A percentile compares a stretch with the other conserved stretches of the same genome.
Conservation (phyloP, 169 alveolate species). For the Cryptosporidium meleagridis region DNA sequence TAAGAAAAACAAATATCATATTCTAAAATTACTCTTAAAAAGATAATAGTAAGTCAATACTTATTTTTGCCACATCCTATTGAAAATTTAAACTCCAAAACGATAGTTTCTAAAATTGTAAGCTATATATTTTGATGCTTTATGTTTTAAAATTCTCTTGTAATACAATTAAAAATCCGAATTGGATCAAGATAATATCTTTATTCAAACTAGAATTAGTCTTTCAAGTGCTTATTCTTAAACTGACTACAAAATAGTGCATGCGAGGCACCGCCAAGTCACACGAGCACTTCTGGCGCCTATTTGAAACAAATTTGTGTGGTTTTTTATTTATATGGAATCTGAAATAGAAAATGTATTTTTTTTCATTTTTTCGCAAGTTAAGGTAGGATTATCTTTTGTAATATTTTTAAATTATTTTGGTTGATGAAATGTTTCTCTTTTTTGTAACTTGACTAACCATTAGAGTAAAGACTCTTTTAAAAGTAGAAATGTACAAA, state of each 20-base stretch:
- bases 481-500: neutral
- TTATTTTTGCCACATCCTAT: neutral
- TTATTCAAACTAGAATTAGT: neutral
- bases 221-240: too few species aligned
- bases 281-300: neutral
- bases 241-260: neutral
- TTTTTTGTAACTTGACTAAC: neutral
- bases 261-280: conserved; percentile 3
- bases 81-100: too few species aligned
- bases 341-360: too few species aligned
- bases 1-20: neutral
- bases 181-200: neutral
- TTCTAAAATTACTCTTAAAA: neutral
- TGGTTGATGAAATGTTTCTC: neutral
- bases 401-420: neutral
- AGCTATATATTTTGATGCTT: neutral
- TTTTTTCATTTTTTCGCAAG: neutral
- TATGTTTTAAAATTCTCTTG: too few species aligned
- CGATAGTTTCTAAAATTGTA: too few species aligned
- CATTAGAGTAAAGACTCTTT: neutral
- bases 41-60: neutral
- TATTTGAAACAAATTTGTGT: neutral
- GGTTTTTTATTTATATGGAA: neutral
- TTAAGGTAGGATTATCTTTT: neutral
- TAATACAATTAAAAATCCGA: too few species aligned